phyloP scores from a whole-genome alignment of 441 rosid species.

The Aquilaria agallochum region DNA sequence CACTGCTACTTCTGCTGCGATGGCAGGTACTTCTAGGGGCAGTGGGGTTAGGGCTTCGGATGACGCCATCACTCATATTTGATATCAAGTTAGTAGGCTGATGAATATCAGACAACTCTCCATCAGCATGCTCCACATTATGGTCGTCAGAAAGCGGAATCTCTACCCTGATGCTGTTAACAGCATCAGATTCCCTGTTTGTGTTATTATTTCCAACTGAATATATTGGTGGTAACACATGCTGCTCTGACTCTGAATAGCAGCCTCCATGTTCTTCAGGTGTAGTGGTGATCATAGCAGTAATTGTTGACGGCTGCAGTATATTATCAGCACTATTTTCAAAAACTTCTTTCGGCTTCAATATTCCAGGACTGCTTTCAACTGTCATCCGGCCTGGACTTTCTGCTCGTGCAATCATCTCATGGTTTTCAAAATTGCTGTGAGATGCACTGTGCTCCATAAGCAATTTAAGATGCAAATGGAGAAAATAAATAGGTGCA shows the following conservation, averaged over 20 bases:
- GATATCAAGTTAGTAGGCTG: conserved; percentile 47
- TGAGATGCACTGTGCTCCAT: conserved; percentile 38
- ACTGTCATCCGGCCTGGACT: conserved; percentile 27
- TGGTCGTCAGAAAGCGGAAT: conserved; percentile 48
- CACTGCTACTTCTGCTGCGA: conserved; percentile 53
- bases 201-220: conserved; percentile 29
- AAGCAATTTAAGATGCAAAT: conserved; percentile 65
- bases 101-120: conserved; percentile 29
- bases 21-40: conserved; percentile 85
- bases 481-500: conserved; percentile 53
- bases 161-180: conserved; percentile 49
- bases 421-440: conserved; percentile 33
- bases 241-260: conserved; percentile 28
- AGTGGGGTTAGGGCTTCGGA: conserved; percentile 78
- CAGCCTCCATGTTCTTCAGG: conserved; percentile 28
- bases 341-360: conserved; percentile 23
- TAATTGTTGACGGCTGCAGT: conserved; percentile 16
- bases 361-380: conserved; percentile 27
- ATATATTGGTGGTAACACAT: conserved; percentile 21
- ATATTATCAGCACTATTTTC: conserved; percentile 23
- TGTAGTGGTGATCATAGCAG: conserved; percentile 23
- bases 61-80: conserved; percentile 50
- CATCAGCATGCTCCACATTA: conserved; percentile 30
- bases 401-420: conserved; percentile 31
- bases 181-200: conserved; percentile 27